Percentiles rank a stretch among this genome's conserved stretches.
Conservation (phyloP, 495 filamentous ascomycete genomes). For the Durotheca rogersii region DNA sequence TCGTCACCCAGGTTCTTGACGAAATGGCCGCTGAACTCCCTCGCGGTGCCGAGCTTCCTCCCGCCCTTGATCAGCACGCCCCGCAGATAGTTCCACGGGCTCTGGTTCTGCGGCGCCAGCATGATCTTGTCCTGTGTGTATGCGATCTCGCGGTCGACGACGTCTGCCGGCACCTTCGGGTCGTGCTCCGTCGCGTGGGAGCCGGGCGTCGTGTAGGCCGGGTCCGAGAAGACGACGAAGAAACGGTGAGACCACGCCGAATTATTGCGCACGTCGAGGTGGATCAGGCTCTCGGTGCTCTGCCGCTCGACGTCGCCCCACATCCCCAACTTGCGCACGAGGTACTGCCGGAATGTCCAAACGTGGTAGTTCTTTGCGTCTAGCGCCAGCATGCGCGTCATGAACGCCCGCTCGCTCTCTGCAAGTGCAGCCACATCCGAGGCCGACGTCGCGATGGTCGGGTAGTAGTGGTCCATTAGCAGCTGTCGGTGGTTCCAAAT, state of each 20-base stretch:
- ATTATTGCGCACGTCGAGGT: constrained; percentile 86
- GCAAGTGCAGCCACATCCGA: constrained; percentile 39
- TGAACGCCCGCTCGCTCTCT: constrained; percentile 67
- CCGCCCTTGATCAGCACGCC: constrained; percentile 70
- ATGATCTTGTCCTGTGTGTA: constrained; percentile 70
- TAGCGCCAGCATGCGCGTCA: constrained; percentile 74
- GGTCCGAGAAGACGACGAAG: constrained; percentile 79
- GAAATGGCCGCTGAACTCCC: constrained; percentile 66
- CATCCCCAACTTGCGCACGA: constrained; percentile 76
- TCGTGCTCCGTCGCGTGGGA: constrained; percentile 46
- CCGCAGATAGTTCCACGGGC: constrained; percentile 86
- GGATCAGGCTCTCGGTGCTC: constrained; percentile 67
- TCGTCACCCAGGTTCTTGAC: constrained; percentile 53
- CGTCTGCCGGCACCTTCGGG: constrained; percentile 54
- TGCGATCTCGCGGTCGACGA: constrained; percentile 72
- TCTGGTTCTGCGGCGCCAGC: constrained; percentile 88
- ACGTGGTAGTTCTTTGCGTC: constrained; percentile 99
- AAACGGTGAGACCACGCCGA: constrained; percentile 96
- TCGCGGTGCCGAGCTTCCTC: constrained; percentile 55
- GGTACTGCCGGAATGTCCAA: constrained; percentile 93
- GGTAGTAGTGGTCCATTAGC: constrained; percentile 67
- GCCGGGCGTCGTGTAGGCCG: constrained; percentile 49
- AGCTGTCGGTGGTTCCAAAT: constrained; percentile 97
- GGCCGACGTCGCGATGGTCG: constrained; percentile 46
- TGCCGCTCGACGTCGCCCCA: constrained; percentile 63